Evolutionary conservation across 805 yeast species (phyloP).

Genomic region (Kazachstania kunashirensis): DNA sequence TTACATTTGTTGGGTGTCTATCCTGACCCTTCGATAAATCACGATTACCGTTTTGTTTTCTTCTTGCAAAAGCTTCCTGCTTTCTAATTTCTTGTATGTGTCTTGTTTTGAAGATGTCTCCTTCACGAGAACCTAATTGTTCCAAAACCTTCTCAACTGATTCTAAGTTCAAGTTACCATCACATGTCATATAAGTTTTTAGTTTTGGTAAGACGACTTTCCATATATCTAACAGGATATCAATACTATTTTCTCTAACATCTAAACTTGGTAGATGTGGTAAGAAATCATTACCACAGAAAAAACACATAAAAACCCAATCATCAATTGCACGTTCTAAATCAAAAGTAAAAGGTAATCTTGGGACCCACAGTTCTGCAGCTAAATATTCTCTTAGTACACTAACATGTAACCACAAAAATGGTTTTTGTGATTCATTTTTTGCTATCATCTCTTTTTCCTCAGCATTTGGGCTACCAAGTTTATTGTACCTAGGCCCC

Average conservation of each 20-base stretch:
- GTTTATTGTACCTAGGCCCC: slow-evolving; percentile 8
- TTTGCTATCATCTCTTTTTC: slow-evolving; percentile 33
- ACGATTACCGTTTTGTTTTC: slow-evolving; percentile 38
- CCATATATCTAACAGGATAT: slow-evolving; percentile 74
- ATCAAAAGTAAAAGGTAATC: slow-evolving; percentile 66
- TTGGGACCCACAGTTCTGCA: slow-evolving; percentile 66
- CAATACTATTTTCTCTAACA: slow-evolving; percentile 91
- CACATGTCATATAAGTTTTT: slow-evolving; percentile 77
- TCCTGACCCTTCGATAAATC: slow-evolving; percentile 65
- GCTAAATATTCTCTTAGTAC: slow-evolving; percentile 81
- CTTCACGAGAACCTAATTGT: slow-evolving; percentile 64
- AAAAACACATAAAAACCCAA: slow-evolving; percentile 98
- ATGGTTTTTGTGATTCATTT: slow-evolving; percentile 55
- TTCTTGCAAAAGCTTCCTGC: slow-evolving; percentile 52
- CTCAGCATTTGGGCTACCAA: slow-evolving; percentile 47
- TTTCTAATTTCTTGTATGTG: slow-evolving; percentile 62
- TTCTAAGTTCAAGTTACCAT: slow-evolving; percentile 68
- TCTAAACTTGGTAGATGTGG: slow-evolving; percentile 94
- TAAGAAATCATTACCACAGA: slow-evolving; percentile 95
- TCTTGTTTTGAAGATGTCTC: slow-evolving; percentile 60
- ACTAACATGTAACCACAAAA: slow-evolving; percentile 86
- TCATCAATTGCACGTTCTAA: slow-evolving; percentile 94
- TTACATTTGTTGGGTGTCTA: slow-evolving; percentile 62
- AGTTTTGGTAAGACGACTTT: slow-evolving; percentile 56
- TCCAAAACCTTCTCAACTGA: slow-evolving; percentile 65